phyloP scores from a whole-genome alignment of 2,329 filamentous ascomycete genomes.

The Pseudogymnoascus sp. region DNA sequence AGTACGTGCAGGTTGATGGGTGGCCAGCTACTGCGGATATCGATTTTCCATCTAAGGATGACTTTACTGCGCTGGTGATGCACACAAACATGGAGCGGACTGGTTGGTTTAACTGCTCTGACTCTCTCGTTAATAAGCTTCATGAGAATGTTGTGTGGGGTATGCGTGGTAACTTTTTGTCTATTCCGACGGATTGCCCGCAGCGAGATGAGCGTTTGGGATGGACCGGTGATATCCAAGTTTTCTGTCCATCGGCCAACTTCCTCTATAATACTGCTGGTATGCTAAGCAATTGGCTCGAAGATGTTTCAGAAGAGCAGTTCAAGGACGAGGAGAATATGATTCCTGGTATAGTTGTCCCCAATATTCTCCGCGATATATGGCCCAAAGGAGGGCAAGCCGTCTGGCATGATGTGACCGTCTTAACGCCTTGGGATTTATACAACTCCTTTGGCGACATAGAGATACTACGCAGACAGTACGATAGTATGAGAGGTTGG shows the following conservation, averaged over 20 bases:
- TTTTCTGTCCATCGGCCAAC: constrained; percentile 36
- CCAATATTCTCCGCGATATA: constrained; percentile 14
- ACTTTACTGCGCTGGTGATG: neutral
- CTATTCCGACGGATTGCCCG: constrained; percentile 39
- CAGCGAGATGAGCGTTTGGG: constrained; percentile 40
- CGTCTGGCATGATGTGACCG: constrained; percentile 36
- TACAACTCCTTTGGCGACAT: constrained; percentile 33
- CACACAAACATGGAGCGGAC: constrained; percentile 17
- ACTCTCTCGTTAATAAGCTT: constrained; percentile 32
- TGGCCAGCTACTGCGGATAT: constrained; percentile 21
- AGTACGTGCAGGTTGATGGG: constrained; percentile 33
- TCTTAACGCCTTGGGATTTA: constrained; percentile 34
- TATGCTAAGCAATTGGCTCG: constrained; percentile 32
- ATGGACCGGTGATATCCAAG: constrained; percentile 39
- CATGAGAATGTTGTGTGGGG: constrained; percentile 39
- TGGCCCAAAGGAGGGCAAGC: constrained; percentile 19
- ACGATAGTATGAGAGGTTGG: constrained; percentile 33
- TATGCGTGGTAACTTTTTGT: constrained; percentile 39
- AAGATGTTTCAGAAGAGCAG: constrained; percentile 25
- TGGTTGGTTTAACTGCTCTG: constrained; percentile 33
- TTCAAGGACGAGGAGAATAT: neutral
- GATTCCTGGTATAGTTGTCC: constrained; percentile 16
- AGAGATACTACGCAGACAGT: constrained; percentile 31
- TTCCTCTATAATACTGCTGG: constrained; percentile 35
- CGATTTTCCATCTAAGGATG: neutral